A percentile compares a stretch with the other conserved stretches of the same genome.
phyloP scores from a whole-genome alignment of 2,329 filamentous ascomycete species.

The Diaporthe vexans region DNA sequence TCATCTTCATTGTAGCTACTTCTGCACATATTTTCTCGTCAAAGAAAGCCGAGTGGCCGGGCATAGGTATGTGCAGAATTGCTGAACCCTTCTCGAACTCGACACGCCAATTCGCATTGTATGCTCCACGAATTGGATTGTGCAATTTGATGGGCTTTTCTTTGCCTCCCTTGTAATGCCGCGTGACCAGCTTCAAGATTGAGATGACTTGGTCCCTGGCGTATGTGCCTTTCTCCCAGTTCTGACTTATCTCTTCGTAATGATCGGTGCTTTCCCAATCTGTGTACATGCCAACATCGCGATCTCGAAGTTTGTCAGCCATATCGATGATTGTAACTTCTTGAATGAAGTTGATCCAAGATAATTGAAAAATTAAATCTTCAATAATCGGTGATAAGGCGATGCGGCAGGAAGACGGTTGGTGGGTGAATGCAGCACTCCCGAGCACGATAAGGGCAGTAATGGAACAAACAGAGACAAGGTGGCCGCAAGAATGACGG shows the following conservation, averaged over 20 bases:
- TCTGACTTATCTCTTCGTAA: neutral
- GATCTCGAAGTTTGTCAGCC: neutral
- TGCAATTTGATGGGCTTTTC: neutral
- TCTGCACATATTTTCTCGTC: conserved; percentile 55
- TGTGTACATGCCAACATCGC: neutral
- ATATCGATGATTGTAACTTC: neutral
- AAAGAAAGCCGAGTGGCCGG: conserved; percentile 43
- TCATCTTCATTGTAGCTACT: conserved; percentile 52
- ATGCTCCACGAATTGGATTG: conserved; percentile 2
- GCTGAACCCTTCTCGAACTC: conserved; percentile 33
- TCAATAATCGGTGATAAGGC: neutral
- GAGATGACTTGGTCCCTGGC: neutral
- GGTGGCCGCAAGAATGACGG: neutral
- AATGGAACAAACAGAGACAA: neutral
- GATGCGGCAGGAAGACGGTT: too few species aligned
- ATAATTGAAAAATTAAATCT: too few species aligned
- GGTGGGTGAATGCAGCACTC: neutral
- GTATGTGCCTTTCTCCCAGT: neutral
- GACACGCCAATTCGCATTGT: conserved; percentile 30
- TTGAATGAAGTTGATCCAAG: neutral
- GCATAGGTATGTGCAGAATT: conserved; percentile 22
- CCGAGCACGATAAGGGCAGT: neutral
- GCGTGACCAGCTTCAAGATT: neutral
- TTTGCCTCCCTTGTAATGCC: neutral
- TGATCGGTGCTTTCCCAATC: neutral